Evolutionary conservation across 257 asterid genomes (phyloP).

Genomic region (Scutellaria galericulata): DNA sequence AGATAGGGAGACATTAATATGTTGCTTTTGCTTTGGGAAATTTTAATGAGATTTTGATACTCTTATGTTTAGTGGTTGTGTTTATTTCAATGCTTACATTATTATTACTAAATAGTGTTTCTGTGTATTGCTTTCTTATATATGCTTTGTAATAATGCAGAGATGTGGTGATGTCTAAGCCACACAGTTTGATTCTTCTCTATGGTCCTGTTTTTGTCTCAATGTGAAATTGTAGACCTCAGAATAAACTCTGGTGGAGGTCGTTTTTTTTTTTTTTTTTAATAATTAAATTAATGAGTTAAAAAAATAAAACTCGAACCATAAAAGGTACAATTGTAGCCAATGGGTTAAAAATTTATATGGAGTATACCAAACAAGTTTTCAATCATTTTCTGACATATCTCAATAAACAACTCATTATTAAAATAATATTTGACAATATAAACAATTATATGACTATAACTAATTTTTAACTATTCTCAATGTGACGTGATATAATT

Average conservation of each 20-base stretch:
- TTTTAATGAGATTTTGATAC: slow-evolving; percentile 33
- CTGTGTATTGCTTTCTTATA: neutral
- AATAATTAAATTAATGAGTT: too few species aligned
- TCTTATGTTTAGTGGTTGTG: slow-evolving; percentile 7
- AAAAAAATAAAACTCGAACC: too few species aligned
- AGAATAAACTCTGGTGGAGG: neutral
- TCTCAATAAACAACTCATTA: too few species aligned
- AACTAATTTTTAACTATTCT: too few species aligned
- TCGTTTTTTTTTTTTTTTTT: neutral
- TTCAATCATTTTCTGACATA: too few species aligned
- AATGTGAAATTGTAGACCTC: neutral
- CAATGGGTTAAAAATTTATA: too few species aligned
- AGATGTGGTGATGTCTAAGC: slow-evolving; percentile 14
- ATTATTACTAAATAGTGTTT: neutral
- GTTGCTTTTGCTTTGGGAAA: slow-evolving; percentile 25
- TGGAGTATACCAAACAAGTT: too few species aligned
- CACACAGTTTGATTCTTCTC: slow-evolving; percentile 23
- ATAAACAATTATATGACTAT: too few species aligned
- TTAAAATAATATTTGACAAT: too few species aligned
- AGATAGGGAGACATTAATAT: slow-evolving; percentile 41
- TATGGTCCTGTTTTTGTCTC: neutral
- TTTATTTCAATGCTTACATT: neutral
- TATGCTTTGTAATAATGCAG: neutral
- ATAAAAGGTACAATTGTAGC: too few species aligned
- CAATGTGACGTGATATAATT: too few species aligned